A percentile compares a stretch with the other conserved stretches of the same genome.
These are phyloP conservation scores for Neonectria sp. DNA, from an alignment of 2,329 filamentous ascomycete species.

Conservation along the genomic window DNA sequence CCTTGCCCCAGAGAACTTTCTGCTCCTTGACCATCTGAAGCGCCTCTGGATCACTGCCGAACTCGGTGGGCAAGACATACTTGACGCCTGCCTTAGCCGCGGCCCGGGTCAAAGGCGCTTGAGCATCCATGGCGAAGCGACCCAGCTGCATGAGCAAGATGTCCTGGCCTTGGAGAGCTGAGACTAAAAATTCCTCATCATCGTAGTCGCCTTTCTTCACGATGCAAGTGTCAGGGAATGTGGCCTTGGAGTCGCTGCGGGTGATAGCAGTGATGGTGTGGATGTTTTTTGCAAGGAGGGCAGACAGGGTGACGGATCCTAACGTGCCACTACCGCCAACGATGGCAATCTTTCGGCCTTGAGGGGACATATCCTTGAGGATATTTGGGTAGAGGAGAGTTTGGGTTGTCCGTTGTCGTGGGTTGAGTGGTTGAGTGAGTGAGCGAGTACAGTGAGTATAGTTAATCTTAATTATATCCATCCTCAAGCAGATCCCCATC, in stretches of 20 bases:
- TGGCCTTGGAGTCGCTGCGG: slow-evolving; percentile 58
- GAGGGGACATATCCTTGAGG: slow-evolving; percentile 22
- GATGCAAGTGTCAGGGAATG: slow-evolving; percentile 57
- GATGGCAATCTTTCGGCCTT: slow-evolving; percentile 47
- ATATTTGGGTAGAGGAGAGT: neutral
- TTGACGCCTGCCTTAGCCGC: slow-evolving; percentile 50
- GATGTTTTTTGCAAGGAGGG: slow-evolving; percentile 60
- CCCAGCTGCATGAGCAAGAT: slow-evolving; percentile 49
- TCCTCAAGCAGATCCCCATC: neutral
- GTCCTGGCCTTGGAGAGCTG: slow-evolving; percentile 52
- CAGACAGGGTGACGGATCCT: slow-evolving; percentile 54
- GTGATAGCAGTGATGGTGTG: slow-evolving; percentile 66
- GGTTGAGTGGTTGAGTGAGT: slow-evolving; percentile 2
- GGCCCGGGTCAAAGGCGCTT: slow-evolving; percentile 50
- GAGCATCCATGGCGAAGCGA: slow-evolving; percentile 33
- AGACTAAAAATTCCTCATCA: slow-evolving; percentile 52
- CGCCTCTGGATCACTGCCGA: slow-evolving; percentile 48
- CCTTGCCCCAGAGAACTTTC: slow-evolving; percentile 44
- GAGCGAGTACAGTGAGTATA: slow-evolving; percentile 9
- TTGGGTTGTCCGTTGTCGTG: neutral
- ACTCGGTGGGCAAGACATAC: slow-evolving; percentile 52
- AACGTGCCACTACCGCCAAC: slow-evolving; percentile 55
- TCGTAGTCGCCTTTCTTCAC: slow-evolving; percentile 63
- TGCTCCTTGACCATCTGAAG: slow-evolving; percentile 42
- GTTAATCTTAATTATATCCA: neutral